Percentiles rank a stretch among this genome's conserved stretches.
phyloP scores from a whole-genome alignment of 306 rosid genomes.

The Potentilla sterilis region DNA sequence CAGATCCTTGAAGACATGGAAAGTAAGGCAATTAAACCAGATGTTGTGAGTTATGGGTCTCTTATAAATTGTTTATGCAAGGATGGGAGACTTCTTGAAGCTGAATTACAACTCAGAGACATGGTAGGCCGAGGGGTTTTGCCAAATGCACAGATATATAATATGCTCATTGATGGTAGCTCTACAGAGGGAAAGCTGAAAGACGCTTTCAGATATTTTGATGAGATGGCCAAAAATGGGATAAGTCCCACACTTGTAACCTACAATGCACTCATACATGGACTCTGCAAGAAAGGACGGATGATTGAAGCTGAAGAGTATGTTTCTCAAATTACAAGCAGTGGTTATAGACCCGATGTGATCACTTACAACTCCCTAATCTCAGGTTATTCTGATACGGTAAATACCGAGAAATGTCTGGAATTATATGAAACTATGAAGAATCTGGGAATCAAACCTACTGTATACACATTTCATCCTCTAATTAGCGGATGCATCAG shows the following conservation, averaged over 20 bases:
- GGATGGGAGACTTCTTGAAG: conserved; percentile 63
- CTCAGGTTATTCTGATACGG: conserved; percentile 56
- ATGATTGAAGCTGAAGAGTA: conserved; percentile 59
- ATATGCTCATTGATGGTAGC: conserved; percentile 64
- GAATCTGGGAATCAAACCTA: conserved; percentile 57
- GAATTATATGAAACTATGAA: conserved; percentile 63
- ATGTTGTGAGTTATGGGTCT: conserved; percentile 71
- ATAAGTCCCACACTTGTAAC: conserved; percentile 63
- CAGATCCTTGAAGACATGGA: conserved; percentile 79
- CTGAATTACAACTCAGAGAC: conserved; percentile 60
- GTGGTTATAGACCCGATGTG: conserved; percentile 58
- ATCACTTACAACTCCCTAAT: conserved; percentile 80
- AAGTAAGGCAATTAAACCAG: conserved; percentile 57
- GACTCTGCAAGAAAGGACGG: conserved; percentile 66
- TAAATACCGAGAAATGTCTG: conserved; percentile 52
- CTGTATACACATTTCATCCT: conserved; percentile 62
- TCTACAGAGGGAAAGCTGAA: conserved; percentile 49
- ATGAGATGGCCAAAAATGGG: conserved; percentile 56
- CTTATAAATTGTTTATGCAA: conserved; percentile 65
- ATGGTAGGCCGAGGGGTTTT: conserved; percentile 54
- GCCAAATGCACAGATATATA: conserved; percentile 69
- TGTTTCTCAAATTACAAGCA: conserved; percentile 37
- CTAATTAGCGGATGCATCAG: conserved; percentile 54
- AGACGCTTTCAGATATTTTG: conserved; percentile 50
- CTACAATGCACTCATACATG: conserved; percentile 62